These are phyloP conservation scores for Trichosporon coremiiforme DNA, from an alignment of 1,284 basidiomycete species.

Conservation along the genomic window DNA sequence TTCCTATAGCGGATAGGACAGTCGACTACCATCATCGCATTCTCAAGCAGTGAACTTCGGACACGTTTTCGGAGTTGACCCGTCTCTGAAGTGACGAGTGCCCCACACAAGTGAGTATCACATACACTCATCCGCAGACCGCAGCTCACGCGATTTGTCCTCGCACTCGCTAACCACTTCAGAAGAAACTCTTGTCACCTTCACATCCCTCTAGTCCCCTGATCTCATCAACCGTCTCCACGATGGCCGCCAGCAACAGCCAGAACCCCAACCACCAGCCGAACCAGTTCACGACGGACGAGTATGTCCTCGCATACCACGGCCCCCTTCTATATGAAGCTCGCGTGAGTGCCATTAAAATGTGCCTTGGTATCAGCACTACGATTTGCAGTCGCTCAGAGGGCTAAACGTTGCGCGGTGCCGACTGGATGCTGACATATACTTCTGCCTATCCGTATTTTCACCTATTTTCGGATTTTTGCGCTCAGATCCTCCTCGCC, in stretches of 20 bases:
- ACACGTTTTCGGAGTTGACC: neutral
- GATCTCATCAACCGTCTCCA: neutral
- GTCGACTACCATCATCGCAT: too few species aligned
- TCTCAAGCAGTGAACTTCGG: neutral
- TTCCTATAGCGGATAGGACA: neutral
- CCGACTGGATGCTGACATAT: constrained; percentile 32
- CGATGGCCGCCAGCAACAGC: constrained; percentile 27
- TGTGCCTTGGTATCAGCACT: constrained; percentile 17
- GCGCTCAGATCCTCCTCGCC: constrained; percentile 69
- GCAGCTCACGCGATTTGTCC: neutral
- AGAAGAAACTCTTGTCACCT: neutral
- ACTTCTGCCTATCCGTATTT: constrained; percentile 11
- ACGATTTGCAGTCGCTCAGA: constrained; percentile 29
- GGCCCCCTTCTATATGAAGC: constrained; percentile 93
- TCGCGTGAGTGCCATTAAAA: constrained; percentile 61
- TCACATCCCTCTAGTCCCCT: neutral
- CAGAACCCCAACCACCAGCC: constrained; percentile 29
- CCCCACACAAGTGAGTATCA: neutral
- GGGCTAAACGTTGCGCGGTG: constrained; percentile 7
- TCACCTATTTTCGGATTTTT: constrained; percentile 6
- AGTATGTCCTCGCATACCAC: constrained; percentile 90
- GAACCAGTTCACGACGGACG: constrained; percentile 60
- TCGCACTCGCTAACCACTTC: neutral
- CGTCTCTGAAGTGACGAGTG: neutral
- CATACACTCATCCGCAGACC: neutral